phyloP scores from a whole-genome alignment of 768 basidiomycete genomes.

The Chalciporus pseudorubinellus region DNA sequence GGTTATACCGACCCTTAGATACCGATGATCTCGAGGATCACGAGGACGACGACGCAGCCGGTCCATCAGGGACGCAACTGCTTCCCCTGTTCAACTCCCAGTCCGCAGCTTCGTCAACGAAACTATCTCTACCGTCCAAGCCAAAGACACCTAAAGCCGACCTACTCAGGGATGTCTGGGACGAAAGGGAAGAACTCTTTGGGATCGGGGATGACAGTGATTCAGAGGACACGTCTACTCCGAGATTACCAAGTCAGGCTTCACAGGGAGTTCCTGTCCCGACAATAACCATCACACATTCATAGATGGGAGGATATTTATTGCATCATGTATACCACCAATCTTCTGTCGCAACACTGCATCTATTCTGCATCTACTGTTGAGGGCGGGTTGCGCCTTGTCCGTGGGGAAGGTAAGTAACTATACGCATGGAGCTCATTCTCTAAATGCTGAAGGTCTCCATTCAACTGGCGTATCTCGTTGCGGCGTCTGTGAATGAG shows the following conservation, averaged over 20 bases:
- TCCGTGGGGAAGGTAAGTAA: conserved; percentile 10
- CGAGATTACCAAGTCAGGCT: conserved; percentile 4
- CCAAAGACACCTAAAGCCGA: conserved; percentile 28
- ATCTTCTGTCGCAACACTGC: conserved; percentile 4
- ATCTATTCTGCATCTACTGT: conserved; percentile 13
- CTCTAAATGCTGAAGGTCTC: conserved; percentile 43
- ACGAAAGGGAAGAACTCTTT: conserved; percentile 75
- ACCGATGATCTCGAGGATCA: conserved; percentile 50
- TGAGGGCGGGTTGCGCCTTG: background rate
- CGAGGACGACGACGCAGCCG: conserved; percentile 39
- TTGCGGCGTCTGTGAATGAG: conserved; percentile 40
- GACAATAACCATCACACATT: conserved; percentile 26
- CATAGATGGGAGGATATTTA: conserved; percentile 23
- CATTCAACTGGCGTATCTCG: conserved; percentile 44
- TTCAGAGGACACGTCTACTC: conserved; percentile 39
- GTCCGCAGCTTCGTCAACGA: conserved; percentile 11
- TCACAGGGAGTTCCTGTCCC: conserved; percentile 19
- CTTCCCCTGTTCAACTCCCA: conserved; percentile 48
- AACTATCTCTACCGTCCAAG: conserved; percentile 26
- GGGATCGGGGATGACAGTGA: conserved; percentile 65
- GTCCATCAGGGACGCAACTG: conserved; percentile 49
- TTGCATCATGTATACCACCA: conserved; percentile 29
- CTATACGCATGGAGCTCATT: conserved; percentile 25
- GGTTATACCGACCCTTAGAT: conserved; percentile 72
- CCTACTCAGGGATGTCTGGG: conserved; percentile 67